phyloP scores from a whole-genome alignment of 1,284 basidiomycete species.

The Ganoderma sp. region DNA sequence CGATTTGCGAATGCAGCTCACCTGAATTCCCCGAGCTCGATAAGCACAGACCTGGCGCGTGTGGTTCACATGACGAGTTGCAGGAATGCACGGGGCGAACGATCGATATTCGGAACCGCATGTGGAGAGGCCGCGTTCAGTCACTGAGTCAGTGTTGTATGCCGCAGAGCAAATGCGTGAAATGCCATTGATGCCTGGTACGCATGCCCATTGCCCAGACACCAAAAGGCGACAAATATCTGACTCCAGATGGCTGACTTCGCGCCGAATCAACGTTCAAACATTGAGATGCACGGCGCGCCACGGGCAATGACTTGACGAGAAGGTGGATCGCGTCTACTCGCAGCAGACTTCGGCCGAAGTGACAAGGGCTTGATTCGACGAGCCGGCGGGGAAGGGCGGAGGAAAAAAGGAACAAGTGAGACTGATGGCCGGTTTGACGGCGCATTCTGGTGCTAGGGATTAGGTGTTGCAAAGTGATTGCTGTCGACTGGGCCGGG shows the following conservation, averaged over 20 bases:
- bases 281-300: neutral
- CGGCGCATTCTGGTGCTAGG: neutral
- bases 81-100: neutral
- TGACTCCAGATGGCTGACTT: neutral
- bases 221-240: neutral
- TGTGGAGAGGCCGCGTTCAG: neutral
- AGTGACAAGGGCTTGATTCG: neutral
- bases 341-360: neutral
- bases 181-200: neutral
- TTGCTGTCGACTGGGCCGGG: neutral
- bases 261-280: neutral
- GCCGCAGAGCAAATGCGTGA: neutral
- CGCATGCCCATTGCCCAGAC: neutral
- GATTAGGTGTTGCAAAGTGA: neutral
- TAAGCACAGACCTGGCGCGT: neutral
- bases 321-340: neutral
- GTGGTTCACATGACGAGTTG: constrained; percentile 2
- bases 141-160: too few relatives aligned
- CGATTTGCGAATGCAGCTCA: neutral
- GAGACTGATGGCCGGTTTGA: neutral
- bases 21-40: neutral
- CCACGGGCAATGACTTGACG: neutral
- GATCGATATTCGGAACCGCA: neutral
- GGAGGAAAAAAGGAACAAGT: neutral
- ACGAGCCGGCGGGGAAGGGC: neutral